These are phyloP conservation scores for Leccinum glutinopallens DNA, from an alignment of 1,284 basidiomycete genomes.

Conservation along the genomic window DNA sequence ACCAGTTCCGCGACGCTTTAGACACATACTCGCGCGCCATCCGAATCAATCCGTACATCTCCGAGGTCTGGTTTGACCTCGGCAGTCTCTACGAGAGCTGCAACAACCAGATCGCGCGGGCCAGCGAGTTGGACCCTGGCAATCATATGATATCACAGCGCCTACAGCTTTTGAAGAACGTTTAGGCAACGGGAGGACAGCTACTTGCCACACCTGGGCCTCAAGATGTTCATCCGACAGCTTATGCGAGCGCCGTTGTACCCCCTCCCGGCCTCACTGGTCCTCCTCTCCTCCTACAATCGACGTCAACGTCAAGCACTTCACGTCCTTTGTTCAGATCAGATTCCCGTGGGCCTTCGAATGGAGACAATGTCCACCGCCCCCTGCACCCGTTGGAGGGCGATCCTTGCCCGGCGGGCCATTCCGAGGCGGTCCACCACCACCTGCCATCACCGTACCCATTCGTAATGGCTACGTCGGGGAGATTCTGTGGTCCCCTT, in stretches of 20 bases:
- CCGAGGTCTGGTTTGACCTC: constrained; percentile 99
- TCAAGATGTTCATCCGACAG: constrained; percentile 94
- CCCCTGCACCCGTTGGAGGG: constrained; percentile 48
- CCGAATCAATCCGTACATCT: constrained; percentile 98
- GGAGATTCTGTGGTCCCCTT: too few relatives aligned
- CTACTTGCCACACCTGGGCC: constrained; percentile 85
- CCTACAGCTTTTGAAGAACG: constrained; percentile 75
- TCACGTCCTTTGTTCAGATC: constrained; percentile 60
- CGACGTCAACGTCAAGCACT: constrained; percentile 38
- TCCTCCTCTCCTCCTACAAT: constrained; percentile 62
- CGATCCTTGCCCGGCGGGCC: constrained; percentile 60
- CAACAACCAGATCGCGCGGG: constrained; percentile 97
- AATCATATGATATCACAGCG: constrained; percentile 82
- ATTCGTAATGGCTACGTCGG: too few relatives aligned
- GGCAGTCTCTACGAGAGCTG: constrained; percentile 97
- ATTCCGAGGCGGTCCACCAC: constrained; percentile 76
- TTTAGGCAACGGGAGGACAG: constrained; percentile 78
- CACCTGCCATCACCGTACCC: constrained; percentile 44
- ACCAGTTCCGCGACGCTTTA: constrained; percentile 97
- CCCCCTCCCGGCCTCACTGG: constrained; percentile 65
- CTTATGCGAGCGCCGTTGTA: constrained; percentile 78
- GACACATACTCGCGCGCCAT: constrained; percentile 99
- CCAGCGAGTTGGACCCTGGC: constrained; percentile 84
- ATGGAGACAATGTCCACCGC: constrained; percentile 59
- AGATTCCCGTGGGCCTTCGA: constrained; percentile 60